phyloP scores from a whole-genome alignment of 805 yeast genomes.

The Candida vartiovaarae region DNA sequence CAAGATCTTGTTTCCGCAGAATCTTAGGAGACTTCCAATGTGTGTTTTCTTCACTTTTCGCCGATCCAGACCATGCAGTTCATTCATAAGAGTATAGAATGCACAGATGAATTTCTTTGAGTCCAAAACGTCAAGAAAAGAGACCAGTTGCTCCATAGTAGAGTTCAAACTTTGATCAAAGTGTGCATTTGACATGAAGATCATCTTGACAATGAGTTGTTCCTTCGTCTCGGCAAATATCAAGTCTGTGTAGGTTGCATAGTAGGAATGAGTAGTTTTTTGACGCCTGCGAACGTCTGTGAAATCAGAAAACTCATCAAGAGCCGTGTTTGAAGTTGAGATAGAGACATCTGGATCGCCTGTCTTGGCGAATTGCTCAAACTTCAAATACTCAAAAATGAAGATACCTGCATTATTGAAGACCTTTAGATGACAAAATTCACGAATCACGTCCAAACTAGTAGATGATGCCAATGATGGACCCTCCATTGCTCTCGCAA shows the following conservation, averaged over 20 bases:
- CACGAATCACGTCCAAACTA: constrained; percentile 1
- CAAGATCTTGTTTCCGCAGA: constrained; percentile 19
- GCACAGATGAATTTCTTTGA: constrained; percentile 8
- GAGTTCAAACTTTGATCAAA: constrained; percentile 4
- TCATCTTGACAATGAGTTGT: constrained; percentile 5
- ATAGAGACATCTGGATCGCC: not conserved
- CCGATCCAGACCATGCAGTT: constrained; percentile 2
- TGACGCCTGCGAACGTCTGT: constrained; percentile 7
- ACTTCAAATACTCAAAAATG: constrained; percentile 10
- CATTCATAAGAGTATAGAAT: constrained; percentile 8
- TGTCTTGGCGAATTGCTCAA: not conserved
- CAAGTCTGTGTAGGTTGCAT: not conserved
- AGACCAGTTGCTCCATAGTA: constrained; percentile 10
- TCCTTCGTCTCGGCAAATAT: constrained; percentile 5
- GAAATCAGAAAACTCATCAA: constrained; percentile 19
- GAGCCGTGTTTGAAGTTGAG: not conserved
- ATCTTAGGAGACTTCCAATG: constrained; percentile 7
- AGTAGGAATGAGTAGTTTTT: not conserved
- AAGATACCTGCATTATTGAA: constrained; percentile 14
- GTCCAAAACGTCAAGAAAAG: constrained; percentile 7
- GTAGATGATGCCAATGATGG: constrained; percentile 2
- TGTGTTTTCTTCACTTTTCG: constrained; percentile 3
- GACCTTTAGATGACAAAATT: constrained; percentile 2
- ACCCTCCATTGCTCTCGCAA: constrained; percentile 10
- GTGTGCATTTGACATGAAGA: constrained; percentile 3